A percentile compares a stretch with the other conserved stretches of the same genome.
Conservation (phyloP, 345 rosid species). For the Eucalyptus erythrocorys region DNA sequence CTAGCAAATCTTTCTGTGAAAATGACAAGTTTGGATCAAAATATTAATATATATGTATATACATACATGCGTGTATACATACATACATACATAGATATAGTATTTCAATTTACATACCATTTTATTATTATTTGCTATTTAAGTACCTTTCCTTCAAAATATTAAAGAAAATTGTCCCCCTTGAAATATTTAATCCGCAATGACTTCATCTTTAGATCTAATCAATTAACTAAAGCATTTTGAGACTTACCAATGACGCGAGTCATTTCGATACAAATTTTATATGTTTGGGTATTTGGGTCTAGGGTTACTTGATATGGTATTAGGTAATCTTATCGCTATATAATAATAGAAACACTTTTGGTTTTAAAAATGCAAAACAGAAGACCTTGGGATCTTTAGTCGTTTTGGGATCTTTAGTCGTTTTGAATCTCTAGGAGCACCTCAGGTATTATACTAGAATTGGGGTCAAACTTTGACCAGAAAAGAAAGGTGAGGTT, state of each 20-base stretch:
- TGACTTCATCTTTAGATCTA: neutral
- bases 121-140: neutral
- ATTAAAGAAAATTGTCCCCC: neutral
- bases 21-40: neutral
- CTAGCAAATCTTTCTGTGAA: neutral
- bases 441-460: neutral
- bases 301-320: neutral
- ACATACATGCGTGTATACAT: neutral
- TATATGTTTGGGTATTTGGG: neutral
- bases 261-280: neutral
- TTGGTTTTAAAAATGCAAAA: neutral
- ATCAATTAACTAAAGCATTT: neutral
- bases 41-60: neutral
- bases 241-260: neutral
- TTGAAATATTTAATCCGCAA: neutral
- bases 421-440: neutral
- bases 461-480: neutral
- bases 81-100: too few relatives aligned
- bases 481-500: neutral
- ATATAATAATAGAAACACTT: neutral
- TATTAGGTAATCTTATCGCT: neutral
- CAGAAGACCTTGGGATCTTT: neutral
- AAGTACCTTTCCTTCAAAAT: neutral
- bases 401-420: neutral
- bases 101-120: neutral